Percentiles rank a stretch among this genome's conserved stretches.
phyloP scores from a whole-genome alignment of 2,329 filamentous ascomycete genomes.

The Pyricularia grisea region DNA sequence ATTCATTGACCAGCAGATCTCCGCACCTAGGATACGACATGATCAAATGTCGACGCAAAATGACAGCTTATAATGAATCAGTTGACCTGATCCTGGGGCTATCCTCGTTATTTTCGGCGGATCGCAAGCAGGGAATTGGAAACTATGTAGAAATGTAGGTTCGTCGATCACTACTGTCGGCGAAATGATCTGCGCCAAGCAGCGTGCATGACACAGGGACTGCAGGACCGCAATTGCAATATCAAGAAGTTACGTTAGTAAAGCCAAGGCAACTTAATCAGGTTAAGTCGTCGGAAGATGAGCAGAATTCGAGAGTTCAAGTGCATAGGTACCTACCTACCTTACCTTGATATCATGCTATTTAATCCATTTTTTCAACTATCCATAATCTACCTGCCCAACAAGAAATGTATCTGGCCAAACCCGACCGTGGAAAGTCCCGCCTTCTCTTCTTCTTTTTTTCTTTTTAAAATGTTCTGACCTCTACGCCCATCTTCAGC shows the following conservation, averaged over 20 bases:
- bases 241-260: neutral
- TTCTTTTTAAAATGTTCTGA: neutral
- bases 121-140: too few relatives aligned
- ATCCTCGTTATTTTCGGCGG: too few relatives aligned
- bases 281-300: neutral
- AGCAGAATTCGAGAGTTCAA: neutral
- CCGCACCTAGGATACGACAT: too few relatives aligned
- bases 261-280: neutral
- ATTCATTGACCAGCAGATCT: too few relatives aligned
- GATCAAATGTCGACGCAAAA: too few relatives aligned
- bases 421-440: neutral
- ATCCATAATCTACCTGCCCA: too few relatives aligned
- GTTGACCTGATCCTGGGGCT: too few relatives aligned
- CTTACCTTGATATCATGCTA: neutral
- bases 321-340: too few relatives aligned
- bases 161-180: neutral
- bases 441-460: neutral
- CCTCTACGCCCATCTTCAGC: neutral
- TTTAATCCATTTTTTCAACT: too few relatives aligned
- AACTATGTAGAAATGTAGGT: neutral
- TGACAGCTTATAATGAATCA: too few relatives aligned
- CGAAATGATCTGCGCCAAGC: neutral
- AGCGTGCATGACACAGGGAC: neutral
- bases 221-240: neutral
- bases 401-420: neutral